Percentiles rank a stretch among this genome's conserved stretches.
Conservation (phyloP, 2,329 filamentous ascomycete genomes). For the Colletotrichum sp. region DNA sequence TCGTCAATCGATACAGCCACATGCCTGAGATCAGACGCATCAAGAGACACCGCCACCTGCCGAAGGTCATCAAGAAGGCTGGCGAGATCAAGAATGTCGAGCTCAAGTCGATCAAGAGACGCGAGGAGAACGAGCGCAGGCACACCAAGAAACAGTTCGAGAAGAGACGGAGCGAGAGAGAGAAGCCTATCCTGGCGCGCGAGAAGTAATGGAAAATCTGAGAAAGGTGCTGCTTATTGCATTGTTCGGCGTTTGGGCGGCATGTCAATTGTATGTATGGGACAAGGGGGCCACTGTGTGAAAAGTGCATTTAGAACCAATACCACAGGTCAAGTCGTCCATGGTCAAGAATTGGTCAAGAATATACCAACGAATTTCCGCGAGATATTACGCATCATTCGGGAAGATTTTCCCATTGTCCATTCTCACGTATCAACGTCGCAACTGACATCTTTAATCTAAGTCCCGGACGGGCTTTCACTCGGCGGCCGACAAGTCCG, state of each 20-base stretch:
- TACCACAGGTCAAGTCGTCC: constrained; percentile 7
- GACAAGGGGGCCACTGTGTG: background rate
- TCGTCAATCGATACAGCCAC: constrained; percentile 85
- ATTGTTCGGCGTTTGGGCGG: constrained; percentile 22
- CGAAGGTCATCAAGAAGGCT: constrained; percentile 94
- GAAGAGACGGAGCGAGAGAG: constrained; percentile 78
- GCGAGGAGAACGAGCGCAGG: constrained; percentile 92
- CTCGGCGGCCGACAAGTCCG: constrained; percentile 1
- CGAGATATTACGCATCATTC: background rate
- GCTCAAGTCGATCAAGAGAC: constrained; percentile 83
- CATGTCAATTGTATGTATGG: constrained; percentile 9
- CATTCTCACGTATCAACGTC: background rate
- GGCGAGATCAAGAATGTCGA: constrained; percentile 93
- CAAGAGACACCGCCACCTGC: constrained; percentile 87
- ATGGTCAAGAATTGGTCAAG: background rate
- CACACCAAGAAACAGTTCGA: constrained; percentile 85
- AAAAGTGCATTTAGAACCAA: constrained; percentile 11
- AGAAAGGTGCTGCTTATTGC: background rate
- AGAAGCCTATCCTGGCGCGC: constrained; percentile 86
- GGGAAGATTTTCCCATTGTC: background rate
- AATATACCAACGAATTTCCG: background rate
- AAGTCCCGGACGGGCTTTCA: background rate
- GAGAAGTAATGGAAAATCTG: constrained; percentile 51
- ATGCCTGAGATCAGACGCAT: constrained; percentile 97
- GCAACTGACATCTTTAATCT: background rate